Evolutionary conservation across 2,329 filamentous ascomycete genomes (phyloP).

Genomic region (Aspergillus phoenicis): DNA sequence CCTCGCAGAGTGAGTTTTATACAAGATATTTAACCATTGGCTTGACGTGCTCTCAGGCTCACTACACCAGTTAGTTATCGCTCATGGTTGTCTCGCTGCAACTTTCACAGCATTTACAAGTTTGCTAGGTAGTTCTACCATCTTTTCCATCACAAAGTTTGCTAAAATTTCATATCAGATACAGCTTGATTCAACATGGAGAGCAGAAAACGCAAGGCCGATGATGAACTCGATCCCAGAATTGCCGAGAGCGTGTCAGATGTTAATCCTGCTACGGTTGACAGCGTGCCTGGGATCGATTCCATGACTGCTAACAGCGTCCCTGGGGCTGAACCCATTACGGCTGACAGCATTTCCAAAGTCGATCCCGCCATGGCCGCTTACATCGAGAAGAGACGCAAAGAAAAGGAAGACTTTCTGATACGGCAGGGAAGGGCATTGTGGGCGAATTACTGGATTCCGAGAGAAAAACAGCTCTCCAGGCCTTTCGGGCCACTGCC

Average conservation of each 20-base stretch:
- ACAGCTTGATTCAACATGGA: neutral
- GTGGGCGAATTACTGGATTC: slow-evolving; percentile 10
- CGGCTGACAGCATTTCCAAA: neutral
- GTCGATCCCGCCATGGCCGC: neutral
- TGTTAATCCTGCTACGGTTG: too few species aligned
- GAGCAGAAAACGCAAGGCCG: slow-evolving; percentile 1
- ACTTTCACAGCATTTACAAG: too few species aligned
- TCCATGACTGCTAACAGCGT: too few species aligned
- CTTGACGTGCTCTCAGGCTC: too few species aligned
- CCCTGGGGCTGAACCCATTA: too few species aligned
- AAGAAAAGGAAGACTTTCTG: neutral
- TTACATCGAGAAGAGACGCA: neutral
- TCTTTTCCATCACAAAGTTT: neutral
- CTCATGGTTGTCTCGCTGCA: too few species aligned
- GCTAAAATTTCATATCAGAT: neutral
- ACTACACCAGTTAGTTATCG: too few species aligned
- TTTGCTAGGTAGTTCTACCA: too few species aligned
- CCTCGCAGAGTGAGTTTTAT: too few species aligned
- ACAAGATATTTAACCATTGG: too few species aligned
- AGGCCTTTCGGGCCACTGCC: slow-evolving; percentile 4
- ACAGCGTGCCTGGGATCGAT: neutral
- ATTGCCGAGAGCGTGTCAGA: too few species aligned
- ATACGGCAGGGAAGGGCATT: slow-evolving; percentile 4
- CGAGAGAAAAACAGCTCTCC: slow-evolving; percentile 13
- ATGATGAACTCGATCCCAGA: too few species aligned